These are phyloP conservation scores for Phytopythium aichiense DNA, from an alignment of 352 stramenopile species.

Conservation along the genomic window DNA sequence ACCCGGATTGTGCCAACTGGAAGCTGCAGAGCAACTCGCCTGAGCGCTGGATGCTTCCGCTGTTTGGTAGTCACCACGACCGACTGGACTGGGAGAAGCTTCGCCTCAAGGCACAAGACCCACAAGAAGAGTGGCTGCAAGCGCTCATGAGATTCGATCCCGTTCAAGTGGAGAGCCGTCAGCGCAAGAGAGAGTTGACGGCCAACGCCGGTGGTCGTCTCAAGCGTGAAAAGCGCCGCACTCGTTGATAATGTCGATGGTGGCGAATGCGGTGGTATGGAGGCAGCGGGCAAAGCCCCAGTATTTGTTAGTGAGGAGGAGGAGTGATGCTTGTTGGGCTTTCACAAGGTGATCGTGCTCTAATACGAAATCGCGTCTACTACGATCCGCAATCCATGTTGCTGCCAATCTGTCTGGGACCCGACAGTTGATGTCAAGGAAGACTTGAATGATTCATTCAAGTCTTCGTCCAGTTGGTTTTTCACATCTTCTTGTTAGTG, in stretches of 20 bases:
- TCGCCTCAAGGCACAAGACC: not conserved
- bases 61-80: not conserved
- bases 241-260: too few relatives aligned
- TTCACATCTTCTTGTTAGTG: too few relatives aligned
- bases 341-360: too few relatives aligned
- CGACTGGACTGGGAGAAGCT: constrained; percentile 1
- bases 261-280: not conserved
- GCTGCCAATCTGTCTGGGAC: too few relatives aligned
- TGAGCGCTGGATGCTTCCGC: not conserved
- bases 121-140: not conserved
- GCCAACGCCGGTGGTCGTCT: too few relatives aligned
- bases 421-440: too few relatives aligned
- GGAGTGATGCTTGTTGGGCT: too few relatives aligned
- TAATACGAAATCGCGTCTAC: too few relatives aligned
- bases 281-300: not conserved
- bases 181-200: not conserved
- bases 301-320: too few relatives aligned
- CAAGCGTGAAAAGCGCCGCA: not conserved
- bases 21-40: not conserved
- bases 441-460: too few relatives aligned
- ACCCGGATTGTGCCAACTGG: not conserved
- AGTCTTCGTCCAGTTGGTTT: too few relatives aligned
- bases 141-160: not conserved
- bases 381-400: too few relatives aligned
- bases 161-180: not conserved